phyloP scores from a whole-genome alignment of 2,329 filamentous ascomycete species.

The Fonsecaea erecta region DNA sequence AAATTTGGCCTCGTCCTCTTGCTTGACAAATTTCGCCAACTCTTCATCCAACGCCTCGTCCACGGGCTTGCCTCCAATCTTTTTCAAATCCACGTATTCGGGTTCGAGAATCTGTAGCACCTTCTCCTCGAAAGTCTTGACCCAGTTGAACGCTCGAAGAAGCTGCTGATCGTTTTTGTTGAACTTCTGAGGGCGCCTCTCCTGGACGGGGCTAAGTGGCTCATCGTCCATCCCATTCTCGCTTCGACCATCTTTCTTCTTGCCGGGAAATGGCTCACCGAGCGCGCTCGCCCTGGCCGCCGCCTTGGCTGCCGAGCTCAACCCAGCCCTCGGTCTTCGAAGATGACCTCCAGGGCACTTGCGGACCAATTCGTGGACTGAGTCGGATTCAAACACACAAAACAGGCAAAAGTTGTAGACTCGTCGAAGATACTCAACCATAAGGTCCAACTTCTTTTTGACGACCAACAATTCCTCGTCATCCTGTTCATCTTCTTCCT shows the following conservation, averaged over 20 bases:
- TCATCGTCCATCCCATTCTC: constrained; percentile 67
- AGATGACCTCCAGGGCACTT: constrained; percentile 98
- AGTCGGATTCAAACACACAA: constrained; percentile 98
- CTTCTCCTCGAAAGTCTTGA: constrained; percentile 98
- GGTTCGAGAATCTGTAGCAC: constrained; percentile 90
- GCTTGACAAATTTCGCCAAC: constrained; percentile 84
- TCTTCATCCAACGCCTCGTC: constrained; percentile 90
- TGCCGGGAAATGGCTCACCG: constrained; percentile 81
- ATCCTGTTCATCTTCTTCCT: constrained; percentile 79
- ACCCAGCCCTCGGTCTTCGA: constrained; percentile 81
- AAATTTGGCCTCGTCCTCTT: constrained; percentile 97
- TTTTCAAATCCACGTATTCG: constrained; percentile 81
- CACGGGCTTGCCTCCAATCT: constrained; percentile 83
- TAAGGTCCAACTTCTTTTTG: constrained; percentile 95
- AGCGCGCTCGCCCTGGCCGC: constrained; percentile 83
- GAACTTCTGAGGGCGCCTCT: constrained; percentile 71
- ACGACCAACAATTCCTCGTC: constrained; percentile 87
- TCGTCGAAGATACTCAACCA: constrained; percentile 93
- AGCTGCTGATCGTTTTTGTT: constrained; percentile 89
- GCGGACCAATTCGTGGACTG: constrained; percentile 89
- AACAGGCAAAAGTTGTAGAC: constrained; percentile 99
- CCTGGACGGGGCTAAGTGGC: constrained; percentile 65
- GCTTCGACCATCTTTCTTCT: constrained; percentile 70
- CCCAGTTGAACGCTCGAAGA: constrained; percentile 96
- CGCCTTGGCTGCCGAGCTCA: constrained; percentile 80